Evolutionary conservation across 805 yeast species (phyloP).

Genomic region (Candida corydali): DNA sequence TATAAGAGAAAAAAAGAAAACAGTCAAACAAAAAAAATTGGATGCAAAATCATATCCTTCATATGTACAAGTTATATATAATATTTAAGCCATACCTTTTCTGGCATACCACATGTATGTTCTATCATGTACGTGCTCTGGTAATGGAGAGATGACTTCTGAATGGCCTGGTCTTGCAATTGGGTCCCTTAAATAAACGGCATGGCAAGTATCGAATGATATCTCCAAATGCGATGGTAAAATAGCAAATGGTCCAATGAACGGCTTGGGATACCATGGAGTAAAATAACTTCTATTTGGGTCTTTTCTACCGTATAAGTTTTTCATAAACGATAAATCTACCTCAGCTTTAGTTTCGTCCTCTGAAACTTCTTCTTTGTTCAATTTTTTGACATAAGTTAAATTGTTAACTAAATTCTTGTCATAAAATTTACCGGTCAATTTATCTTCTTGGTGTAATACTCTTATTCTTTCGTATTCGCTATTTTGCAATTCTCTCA

Average conservation of each 20-base stretch:
- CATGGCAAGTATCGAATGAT: slow-evolving; percentile 89
- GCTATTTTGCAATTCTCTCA: slow-evolving; percentile 32
- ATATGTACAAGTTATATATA: slow-evolving; percentile 5
- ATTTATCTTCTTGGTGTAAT: slow-evolving; percentile 16
- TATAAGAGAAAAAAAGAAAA: slow-evolving; percentile 8
- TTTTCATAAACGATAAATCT: slow-evolving; percentile 75
- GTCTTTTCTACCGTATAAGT: slow-evolving; percentile 74
- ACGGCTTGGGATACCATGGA: slow-evolving; percentile 95
- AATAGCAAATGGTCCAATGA: slow-evolving; percentile 87
- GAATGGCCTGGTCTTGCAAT: slow-evolving; percentile 96
- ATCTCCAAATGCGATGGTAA: slow-evolving; percentile 90
- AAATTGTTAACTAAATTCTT: background rate
- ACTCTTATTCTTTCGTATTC: slow-evolving; percentile 31
- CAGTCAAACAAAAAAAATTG: no score
- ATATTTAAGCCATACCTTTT: slow-evolving; percentile 46
- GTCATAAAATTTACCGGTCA: background rate
- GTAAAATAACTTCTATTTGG: slow-evolving; percentile 83
- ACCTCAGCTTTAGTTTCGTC: slow-evolving; percentile 49
- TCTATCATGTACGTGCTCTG: slow-evolving; percentile 77
- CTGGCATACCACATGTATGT: slow-evolving; percentile 92
- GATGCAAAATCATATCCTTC: background rate
- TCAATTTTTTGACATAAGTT: slow-evolving; percentile 24
- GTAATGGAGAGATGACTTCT: slow-evolving; percentile 90
- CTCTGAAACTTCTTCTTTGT: slow-evolving; percentile 45
- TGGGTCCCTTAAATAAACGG: slow-evolving; percentile 94